These are phyloP conservation scores for Oryza meridionalis DNA, from an alignment of 176 grass and related monocot genomes.

Conservation along the genomic window DNA sequence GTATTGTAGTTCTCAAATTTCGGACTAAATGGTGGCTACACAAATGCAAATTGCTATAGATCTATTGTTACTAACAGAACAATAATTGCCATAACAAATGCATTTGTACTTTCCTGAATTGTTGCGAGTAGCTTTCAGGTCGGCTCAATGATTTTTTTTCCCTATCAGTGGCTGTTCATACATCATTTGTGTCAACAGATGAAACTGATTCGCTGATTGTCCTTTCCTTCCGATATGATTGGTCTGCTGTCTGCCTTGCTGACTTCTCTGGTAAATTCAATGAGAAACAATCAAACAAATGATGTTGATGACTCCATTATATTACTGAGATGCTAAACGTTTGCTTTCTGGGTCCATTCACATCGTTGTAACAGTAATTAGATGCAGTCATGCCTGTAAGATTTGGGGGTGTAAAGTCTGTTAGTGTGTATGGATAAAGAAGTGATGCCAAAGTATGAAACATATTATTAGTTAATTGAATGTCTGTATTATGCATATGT, in stretches of 20 bases:
- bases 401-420: neutral
- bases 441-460: neutral
- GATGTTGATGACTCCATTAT: constrained; percentile 22
- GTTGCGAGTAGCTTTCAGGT: neutral
- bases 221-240: constrained; percentile 27
- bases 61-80: neutral
- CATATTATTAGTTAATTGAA: too few relatives aligned
- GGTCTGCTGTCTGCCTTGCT: constrained; percentile 20
- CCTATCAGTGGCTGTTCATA: constrained; percentile 14
- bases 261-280: constrained; percentile 33
- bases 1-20: too few relatives aligned
- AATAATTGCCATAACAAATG: neutral
- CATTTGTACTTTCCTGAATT: neutral
- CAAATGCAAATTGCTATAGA: neutral
- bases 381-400: neutral
- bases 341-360: constrained; percentile 36
- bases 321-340: constrained; percentile 2
- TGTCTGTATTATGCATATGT: neutral
- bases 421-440: neutral
- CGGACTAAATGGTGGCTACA: neutral
- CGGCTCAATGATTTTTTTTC: neutral
- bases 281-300: neutral
- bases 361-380: neutral
- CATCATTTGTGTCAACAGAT: constrained; percentile 1
- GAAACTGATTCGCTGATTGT: neutral